phyloP scores from a whole-genome alignment of 805 yeast genomes.

The Yamadazyma paraphyllophila region DNA sequence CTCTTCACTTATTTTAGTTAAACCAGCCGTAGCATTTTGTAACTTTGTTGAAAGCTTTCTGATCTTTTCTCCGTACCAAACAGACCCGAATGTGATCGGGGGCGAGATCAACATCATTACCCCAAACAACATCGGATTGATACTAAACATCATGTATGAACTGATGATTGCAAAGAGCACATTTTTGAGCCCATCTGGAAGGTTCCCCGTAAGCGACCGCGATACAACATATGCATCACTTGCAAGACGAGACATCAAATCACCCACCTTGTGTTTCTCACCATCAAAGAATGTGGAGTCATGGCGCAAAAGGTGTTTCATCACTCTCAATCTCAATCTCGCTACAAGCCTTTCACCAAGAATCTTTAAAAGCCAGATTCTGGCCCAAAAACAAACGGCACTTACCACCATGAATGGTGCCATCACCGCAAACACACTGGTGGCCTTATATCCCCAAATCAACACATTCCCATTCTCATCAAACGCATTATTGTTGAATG shows the following conservation, averaged over 20 bases:
- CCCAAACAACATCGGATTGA: slow-evolving; percentile 42
- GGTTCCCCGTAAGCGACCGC: slow-evolving; percentile 40
- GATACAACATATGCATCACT: slow-evolving; percentile 48
- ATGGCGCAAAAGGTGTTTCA: slow-evolving; percentile 42
- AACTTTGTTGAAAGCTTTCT: slow-evolving; percentile 38
- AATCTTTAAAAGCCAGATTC: slow-evolving; percentile 41
- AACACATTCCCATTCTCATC: slow-evolving; percentile 40
- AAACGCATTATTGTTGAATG: slow-evolving; percentile 31
- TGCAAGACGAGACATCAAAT: slow-evolving; percentile 42
- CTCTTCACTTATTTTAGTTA: slow-evolving; percentile 44
- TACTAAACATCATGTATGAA: slow-evolving; percentile 44
- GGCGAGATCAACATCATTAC: slow-evolving; percentile 45
- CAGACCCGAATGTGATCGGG: slow-evolving; percentile 44
- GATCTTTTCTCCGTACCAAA: slow-evolving; percentile 45
- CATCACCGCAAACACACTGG: slow-evolving; percentile 41
- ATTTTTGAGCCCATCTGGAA: slow-evolving; percentile 46
- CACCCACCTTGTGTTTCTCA: slow-evolving; percentile 47
- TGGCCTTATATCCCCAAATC: slow-evolving; percentile 45
- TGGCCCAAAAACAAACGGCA: slow-evolving; percentile 47
- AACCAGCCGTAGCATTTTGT: slow-evolving; percentile 45
- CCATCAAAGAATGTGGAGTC: slow-evolving; percentile 41
- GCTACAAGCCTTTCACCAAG: slow-evolving; percentile 46
- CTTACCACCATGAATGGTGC: slow-evolving; percentile 43
- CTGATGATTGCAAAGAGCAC: slow-evolving; percentile 40
- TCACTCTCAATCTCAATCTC: slow-evolving; percentile 37